Evolutionary conservation across 2,329 filamentous ascomycete genomes (phyloP).

Genomic region (Cladosporium colombiae): DNA sequence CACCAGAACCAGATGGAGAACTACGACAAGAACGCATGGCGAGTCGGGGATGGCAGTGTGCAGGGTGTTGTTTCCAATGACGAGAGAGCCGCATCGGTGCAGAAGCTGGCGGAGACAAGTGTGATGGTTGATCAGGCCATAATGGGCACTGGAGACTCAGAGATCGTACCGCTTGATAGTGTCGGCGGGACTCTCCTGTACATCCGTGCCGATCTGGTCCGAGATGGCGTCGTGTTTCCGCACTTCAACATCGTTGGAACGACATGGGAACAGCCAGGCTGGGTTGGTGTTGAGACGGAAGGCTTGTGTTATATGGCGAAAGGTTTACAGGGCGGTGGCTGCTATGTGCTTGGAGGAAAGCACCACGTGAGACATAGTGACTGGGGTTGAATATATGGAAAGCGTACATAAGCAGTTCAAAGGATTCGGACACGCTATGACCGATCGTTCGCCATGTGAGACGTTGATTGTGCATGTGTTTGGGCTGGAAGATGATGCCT

Average conservation of each 20-base stretch:
- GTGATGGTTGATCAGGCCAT: conserved; percentile 26
- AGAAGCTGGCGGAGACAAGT: conserved; percentile 19
- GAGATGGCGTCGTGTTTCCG: conserved; percentile 40
- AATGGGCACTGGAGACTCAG: conserved; percentile 32
- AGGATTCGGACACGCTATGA: neutral
- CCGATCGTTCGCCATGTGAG: neutral
- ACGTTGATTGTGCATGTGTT: neutral
- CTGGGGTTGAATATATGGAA: conserved; percentile 20
- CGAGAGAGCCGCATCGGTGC: conserved; percentile 15
- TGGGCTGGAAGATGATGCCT: neutral
- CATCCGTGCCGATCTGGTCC: conserved; percentile 36
- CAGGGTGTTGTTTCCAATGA: conserved; percentile 14
- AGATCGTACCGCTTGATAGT: conserved; percentile 39
- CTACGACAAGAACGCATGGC: conserved; percentile 44
- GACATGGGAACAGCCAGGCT: conserved; percentile 39
- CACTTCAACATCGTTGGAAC: conserved; percentile 40
- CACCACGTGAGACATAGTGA: conserved; percentile 26
- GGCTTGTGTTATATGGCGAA: conserved; percentile 38
- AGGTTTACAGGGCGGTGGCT: conserved; percentile 22
- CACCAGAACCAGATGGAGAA: conserved; percentile 36
- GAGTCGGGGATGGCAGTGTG: conserved; percentile 5
- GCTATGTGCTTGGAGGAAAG: conserved; percentile 25
- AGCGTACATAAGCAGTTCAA: neutral
- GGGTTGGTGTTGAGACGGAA: conserved; percentile 42
- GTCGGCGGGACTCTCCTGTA: conserved; percentile 42